phyloP scores from a whole-genome alignment of 176 grass and related monocot genomes.

The Paspalum vaginatum region DNA sequence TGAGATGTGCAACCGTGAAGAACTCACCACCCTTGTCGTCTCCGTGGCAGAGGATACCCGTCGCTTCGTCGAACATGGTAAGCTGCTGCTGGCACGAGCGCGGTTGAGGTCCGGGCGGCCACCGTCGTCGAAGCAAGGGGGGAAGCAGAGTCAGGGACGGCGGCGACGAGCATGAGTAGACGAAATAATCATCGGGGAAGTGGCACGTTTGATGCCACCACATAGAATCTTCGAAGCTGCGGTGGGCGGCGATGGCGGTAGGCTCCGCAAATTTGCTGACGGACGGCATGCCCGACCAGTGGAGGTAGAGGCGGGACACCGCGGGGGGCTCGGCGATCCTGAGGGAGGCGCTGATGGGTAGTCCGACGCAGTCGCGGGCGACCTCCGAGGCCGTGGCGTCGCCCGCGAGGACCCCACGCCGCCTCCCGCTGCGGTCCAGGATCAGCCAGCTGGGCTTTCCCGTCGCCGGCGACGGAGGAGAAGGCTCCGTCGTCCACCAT shows the following conservation, averaged over 20 bases:
- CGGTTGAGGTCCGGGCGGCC: background rate
- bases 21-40: background rate
- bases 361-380: background rate
- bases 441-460: background rate
- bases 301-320: conserved; percentile 18
- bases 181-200: background rate
- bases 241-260: background rate
- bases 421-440: background rate
- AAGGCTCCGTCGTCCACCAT: too few species aligned
- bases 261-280: background rate
- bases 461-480: too few species aligned
- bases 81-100: background rate
- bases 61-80: background rate
- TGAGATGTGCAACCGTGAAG: conserved; percentile 18
- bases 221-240: background rate
- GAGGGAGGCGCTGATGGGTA: background rate
- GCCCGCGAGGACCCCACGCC: too few species aligned
- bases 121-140: background rate
- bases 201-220: rapidly evolving
- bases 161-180: conserved; percentile 1
- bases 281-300: background rate
- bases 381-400: background rate
- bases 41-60: background rate
- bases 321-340: background rate
- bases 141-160: conserved; percentile 3